phyloP scores from a whole-genome alignment of 257 asterid species.

The Forsythia viridissima region DNA sequence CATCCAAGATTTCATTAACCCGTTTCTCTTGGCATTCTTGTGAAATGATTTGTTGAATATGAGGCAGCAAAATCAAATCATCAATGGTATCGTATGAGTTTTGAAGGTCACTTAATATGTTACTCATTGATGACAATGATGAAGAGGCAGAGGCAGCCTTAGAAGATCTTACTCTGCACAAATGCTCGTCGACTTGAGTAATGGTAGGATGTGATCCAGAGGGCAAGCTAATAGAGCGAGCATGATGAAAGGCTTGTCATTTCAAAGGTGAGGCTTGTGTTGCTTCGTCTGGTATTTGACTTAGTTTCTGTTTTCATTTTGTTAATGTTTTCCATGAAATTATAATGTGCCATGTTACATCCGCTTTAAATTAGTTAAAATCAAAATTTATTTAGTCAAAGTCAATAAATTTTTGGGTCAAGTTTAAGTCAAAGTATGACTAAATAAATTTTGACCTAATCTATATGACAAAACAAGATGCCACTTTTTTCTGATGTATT shows the following conservation, averaged over 20 bases:
- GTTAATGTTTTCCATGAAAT: too few species aligned
- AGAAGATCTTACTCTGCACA: constrained; percentile 13
- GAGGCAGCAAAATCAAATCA: constrained; percentile 28
- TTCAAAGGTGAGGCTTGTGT: too few species aligned
- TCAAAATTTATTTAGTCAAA: too few species aligned
- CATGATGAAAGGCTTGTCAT: background rate
- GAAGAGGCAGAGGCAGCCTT: constrained; percentile 18
- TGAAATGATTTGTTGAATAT: constrained; percentile 29
- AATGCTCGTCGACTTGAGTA: constrained; percentile 22
- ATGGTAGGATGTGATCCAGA: constrained; percentile 26
- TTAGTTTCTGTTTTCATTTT: too few species aligned
- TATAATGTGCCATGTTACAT: too few species aligned
- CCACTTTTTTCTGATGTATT: too few species aligned
- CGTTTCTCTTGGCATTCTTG: constrained; percentile 17
- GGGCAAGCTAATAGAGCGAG: constrained; percentile 32
- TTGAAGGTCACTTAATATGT: constrained; percentile 21
- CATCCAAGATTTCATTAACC: constrained; percentile 29
- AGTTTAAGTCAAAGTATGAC: too few species aligned
- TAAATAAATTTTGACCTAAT: too few species aligned
- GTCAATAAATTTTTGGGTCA: too few species aligned
- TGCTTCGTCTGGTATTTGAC: too few species aligned
- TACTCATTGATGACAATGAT: constrained; percentile 20
- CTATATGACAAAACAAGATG: rapidly evolving
- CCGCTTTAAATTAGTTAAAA: too few species aligned
- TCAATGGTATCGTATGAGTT: constrained; percentile 27